These are phyloP conservation scores for Trypanosoma vivax DNA, from an alignment of 208 protist genomes.

Conservation along the genomic window DNA sequence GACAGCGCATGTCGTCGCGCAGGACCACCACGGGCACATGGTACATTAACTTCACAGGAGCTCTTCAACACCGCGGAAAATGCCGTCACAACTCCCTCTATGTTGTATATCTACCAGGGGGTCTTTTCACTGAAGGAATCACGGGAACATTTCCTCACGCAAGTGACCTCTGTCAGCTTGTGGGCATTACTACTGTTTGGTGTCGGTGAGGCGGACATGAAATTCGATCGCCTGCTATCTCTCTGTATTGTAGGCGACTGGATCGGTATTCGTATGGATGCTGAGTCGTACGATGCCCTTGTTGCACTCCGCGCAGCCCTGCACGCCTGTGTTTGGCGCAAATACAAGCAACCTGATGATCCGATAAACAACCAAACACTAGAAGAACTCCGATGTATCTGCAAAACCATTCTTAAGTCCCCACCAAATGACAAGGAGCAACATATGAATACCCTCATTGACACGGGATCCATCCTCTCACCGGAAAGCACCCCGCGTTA, in stretches of 20 bases:
- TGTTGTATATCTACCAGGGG: slow-evolving; percentile 76
- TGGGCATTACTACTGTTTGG: slow-evolving; percentile 85
- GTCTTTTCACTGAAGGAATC: slow-evolving; percentile 61
- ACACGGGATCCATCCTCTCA: slow-evolving; percentile 22
- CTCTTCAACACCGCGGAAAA: slow-evolving; percentile 4
- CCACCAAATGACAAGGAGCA: slow-evolving; percentile 28
- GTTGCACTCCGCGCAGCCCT: slow-evolving; percentile 34
- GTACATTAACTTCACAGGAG: slow-evolving; percentile 23
- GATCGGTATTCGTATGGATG: slow-evolving; percentile 54
- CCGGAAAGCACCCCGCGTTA: slow-evolving; percentile 3
- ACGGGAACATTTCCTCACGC: slow-evolving; percentile 57
- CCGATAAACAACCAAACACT: slow-evolving; percentile 44
- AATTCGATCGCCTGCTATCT: slow-evolving; percentile 33
- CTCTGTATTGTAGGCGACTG: slow-evolving; percentile 73
- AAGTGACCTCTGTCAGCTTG: slow-evolving; percentile 59
- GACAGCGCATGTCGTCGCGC: slow-evolving; percentile 72
- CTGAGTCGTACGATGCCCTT: slow-evolving; percentile 33
- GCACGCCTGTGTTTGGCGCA: slow-evolving; percentile 43
- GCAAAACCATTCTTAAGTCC: slow-evolving; percentile 45
- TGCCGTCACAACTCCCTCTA: slow-evolving; percentile 22
- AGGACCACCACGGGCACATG: slow-evolving; percentile 28
- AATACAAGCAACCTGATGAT: slow-evolving; percentile 57
- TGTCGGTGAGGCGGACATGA: slow-evolving; percentile 42
- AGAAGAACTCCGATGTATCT: slow-evolving; percentile 36
- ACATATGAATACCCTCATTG: slow-evolving; percentile 17